These are phyloP conservation scores for Arachis stenosperma DNA, from an alignment of 306 rosid genomes.

Conservation along the genomic window DNA sequence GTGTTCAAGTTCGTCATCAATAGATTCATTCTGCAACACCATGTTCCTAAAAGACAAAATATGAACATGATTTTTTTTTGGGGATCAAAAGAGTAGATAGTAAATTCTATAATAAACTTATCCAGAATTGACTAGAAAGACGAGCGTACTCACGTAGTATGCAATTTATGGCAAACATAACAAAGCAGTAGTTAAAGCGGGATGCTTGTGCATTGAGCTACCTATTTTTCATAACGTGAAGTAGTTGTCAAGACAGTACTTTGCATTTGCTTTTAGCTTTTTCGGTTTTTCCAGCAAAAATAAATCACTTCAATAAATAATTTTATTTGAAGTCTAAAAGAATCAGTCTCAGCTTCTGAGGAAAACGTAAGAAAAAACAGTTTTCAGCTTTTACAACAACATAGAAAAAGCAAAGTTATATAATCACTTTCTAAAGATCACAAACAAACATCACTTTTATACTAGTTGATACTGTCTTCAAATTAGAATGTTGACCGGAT, in stretches of 20 bases:
- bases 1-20: conserved; percentile 90
- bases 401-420: too few relatives aligned
- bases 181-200: not conserved
- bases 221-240: not conserved
- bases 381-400: too few relatives aligned
- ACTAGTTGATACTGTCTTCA: not conserved
- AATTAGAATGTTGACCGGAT: not conserved
- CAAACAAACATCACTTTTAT: not conserved
- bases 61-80: not conserved
- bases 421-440: too few relatives aligned
- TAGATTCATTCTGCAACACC: conserved; percentile 73
- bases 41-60: conserved; percentile 61
- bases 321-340: too few relatives aligned
- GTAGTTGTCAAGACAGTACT: not conserved
- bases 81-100: not conserved
- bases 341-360: too few relatives aligned
- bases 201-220: too few relatives aligned
- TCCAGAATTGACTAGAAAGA: conserved; percentile 5
- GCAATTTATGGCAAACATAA: not conserved
- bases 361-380: too few relatives aligned
- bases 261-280: not conserved
- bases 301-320: too few relatives aligned
- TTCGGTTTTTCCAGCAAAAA: too few relatives aligned
- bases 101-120: conserved; percentile 1
- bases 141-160: not conserved